phyloP scores from a whole-genome alignment of 768 basidiomycete species.

The Tricholoma furcatifolium region DNA sequence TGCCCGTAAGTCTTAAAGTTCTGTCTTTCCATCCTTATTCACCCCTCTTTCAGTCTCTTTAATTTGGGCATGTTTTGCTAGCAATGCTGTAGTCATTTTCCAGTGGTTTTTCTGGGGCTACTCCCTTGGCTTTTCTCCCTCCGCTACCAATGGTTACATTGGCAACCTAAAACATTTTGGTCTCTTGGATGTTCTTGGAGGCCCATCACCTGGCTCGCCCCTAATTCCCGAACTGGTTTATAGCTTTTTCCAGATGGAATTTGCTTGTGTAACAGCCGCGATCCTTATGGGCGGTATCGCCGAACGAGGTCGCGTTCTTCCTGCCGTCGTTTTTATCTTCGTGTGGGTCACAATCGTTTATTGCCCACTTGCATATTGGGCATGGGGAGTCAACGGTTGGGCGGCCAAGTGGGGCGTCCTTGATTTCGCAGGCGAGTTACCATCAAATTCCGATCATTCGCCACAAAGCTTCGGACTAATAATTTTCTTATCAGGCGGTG shows the following conservation, averaged over 20 bases:
- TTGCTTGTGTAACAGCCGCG: conserved; percentile 76
- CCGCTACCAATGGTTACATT: conserved; percentile 73
- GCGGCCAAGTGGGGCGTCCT: conserved; percentile 80
- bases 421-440: conserved; percentile 74
- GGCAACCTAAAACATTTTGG: conserved; percentile 82
- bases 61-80: conserved; percentile 73
- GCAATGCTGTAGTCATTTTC: conserved; percentile 74
- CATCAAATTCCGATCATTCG: neutral
- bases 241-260: conserved; percentile 87
- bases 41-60: conserved; percentile 46
- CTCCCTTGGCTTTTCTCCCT: conserved; percentile 77
- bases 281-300: conserved; percentile 81
- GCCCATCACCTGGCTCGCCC: conserved; percentile 76
- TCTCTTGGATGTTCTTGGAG: conserved; percentile 64
- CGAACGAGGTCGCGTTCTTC: conserved; percentile 82
- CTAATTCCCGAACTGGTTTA: conserved; percentile 82
- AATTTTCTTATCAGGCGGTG: conserved; percentile 54
- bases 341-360: conserved; percentile 87
- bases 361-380: conserved; percentile 85
- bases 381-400: conserved; percentile 84
- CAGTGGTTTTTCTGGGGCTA: conserved; percentile 78
- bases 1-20: conserved; percentile 34
- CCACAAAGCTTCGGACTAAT: neutral
- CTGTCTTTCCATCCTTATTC: neutral
- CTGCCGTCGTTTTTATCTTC: conserved; percentile 79